phyloP scores from a whole-genome alignment of 257 asterid species.

The Dorcoceras hygrometricum region DNA sequence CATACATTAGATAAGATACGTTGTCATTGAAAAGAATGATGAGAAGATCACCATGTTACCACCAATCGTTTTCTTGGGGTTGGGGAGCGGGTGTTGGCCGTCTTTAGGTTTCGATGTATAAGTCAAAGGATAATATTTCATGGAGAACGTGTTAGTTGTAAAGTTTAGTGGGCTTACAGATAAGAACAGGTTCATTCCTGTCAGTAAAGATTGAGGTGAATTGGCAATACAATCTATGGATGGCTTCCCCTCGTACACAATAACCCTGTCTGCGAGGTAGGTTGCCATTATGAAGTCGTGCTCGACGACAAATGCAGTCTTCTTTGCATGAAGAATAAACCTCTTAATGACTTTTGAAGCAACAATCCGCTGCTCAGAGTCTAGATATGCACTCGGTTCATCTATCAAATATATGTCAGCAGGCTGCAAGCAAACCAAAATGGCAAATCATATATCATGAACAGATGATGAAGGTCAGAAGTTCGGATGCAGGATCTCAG shows the following conservation, averaged over 20 bases:
- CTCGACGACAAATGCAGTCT: conserved; percentile 95
- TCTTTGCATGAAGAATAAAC: conserved; percentile 91
- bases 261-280: conserved; percentile 95
- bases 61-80: too few relatives aligned
- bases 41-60: too few relatives aligned
- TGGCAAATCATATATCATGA: conserved; percentile 5
- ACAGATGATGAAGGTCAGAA: neutral
- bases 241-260: conserved; percentile 87
- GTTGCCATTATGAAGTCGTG: conserved; percentile 99
- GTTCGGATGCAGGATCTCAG: neutral
- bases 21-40: too few relatives aligned
- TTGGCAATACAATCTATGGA: conserved; percentile 87
- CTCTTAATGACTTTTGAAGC: conserved; percentile 98
- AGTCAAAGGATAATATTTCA: neutral
- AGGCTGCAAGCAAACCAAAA: conserved; percentile 60
- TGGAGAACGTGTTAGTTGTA: neutral
- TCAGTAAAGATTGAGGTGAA: conserved; percentile 89
- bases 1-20: conserved; percentile 18
- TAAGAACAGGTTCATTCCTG: conserved; percentile 97
- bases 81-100: too few relatives aligned
- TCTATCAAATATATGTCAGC: conserved; percentile 95
- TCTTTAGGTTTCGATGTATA: neutral
- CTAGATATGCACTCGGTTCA: conserved; percentile 98
- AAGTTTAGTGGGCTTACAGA: conserved; percentile 53
- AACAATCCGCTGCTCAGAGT: conserved; percentile 98